These are phyloP conservation scores for Lactarius quietus DNA, from an alignment of 768 basidiomycete genomes.

Conservation along the genomic window DNA sequence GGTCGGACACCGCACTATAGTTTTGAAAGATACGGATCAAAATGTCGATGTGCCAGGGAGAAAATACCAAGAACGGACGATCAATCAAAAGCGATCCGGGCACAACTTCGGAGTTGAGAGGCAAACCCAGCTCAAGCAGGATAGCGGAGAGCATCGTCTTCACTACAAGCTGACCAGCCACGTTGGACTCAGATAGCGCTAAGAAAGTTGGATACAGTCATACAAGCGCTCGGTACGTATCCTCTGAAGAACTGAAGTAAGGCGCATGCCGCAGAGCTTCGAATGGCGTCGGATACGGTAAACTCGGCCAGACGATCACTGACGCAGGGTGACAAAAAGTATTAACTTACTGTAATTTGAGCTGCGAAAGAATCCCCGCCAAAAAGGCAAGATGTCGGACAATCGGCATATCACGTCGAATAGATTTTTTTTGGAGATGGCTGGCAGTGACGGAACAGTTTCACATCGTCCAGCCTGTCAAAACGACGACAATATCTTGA, in stretches of 20 bases:
- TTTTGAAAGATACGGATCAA: no score
- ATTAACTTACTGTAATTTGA: neutral
- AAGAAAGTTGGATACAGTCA: no score
- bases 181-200: no score
- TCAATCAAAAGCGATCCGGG: neutral
- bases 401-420: neutral
- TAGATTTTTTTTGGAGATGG: no score
- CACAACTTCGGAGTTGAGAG: neutral
- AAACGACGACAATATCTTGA: no score
- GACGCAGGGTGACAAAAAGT: neutral
- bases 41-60: neutral
- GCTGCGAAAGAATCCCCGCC: neutral
- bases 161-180: no score
- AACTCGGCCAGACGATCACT: neutral
- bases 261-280: no score
- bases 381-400: neutral
- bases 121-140: no score
- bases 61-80: neutral
- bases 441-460: neutral
- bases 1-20: no score
- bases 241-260: no score
- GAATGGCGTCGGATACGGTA: neutral
- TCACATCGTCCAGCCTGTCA: neutral
- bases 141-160: no score
- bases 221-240: no score